These are phyloP conservation scores for Boletus hoseneyae DNA, from an alignment of 1,284 basidiomycete species.

Conservation along the genomic window DNA sequence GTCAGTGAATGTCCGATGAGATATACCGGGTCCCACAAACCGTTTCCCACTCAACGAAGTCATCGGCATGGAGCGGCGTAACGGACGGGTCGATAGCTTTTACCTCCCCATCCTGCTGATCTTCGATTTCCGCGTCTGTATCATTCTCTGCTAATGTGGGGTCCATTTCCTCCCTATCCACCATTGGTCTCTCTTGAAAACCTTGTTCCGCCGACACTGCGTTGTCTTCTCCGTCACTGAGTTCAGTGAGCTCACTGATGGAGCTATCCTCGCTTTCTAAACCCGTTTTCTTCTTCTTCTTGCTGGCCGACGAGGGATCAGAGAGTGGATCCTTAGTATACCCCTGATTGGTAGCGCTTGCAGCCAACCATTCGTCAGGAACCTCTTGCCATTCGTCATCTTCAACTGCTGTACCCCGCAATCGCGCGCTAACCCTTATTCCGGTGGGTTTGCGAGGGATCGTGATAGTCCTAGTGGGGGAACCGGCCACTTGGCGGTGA, in stretches of 20 bases:
- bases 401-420: slow-evolving; percentile 47
- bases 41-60: slow-evolving; percentile 82
- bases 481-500: slow-evolving; percentile 44
- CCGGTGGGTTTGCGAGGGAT: slow-evolving; percentile 42
- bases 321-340: slow-evolving; percentile 14
- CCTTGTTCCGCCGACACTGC: slow-evolving; percentile 14
- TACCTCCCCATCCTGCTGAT: slow-evolving; percentile 4
- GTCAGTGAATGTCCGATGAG: slow-evolving; percentile 4
- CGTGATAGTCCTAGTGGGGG: slow-evolving; percentile 14
- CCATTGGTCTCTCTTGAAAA: slow-evolving; percentile 1
- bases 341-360: slow-evolving; percentile 19
- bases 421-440: slow-evolving; percentile 62
- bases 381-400: slow-evolving; percentile 76
- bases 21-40: slow-evolving; percentile 42
- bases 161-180: slow-evolving; percentile 4
- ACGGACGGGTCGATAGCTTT: neutral
- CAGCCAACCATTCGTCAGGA: slow-evolving; percentile 69
- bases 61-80: slow-evolving; percentile 35
- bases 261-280: slow-evolving; percentile 54
- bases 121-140: neutral
- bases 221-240: slow-evolving; percentile 45
- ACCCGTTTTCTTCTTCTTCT: slow-evolving; percentile 42
- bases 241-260: slow-evolving; percentile 68
- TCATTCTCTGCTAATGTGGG: neutral
- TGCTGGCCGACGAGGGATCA: slow-evolving; percentile 4